phyloP scores from a whole-genome alignment of 306 rosid genomes.

The Citrullus amarus region DNA sequence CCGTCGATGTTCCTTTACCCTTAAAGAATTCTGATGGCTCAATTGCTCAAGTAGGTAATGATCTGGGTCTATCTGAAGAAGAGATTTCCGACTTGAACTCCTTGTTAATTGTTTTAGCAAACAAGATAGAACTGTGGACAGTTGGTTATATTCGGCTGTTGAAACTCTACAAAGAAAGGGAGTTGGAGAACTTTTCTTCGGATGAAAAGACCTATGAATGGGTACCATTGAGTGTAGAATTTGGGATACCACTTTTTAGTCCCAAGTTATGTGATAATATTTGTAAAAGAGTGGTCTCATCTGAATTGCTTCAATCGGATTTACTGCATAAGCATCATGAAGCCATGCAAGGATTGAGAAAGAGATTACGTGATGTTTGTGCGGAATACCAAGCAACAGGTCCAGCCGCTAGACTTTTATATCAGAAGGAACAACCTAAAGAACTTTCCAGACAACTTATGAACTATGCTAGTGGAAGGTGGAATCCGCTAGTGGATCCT shows the following conservation, averaged over 20 bases:
- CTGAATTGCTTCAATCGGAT: constrained; percentile 65
- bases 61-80: constrained; percentile 49
- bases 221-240: constrained; percentile 90
- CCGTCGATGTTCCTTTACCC: constrained; percentile 87
- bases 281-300: constrained; percentile 71
- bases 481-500: constrained; percentile 76
- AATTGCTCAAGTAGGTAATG: constrained; percentile 45
- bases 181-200: constrained; percentile 28
- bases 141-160: constrained; percentile 82
- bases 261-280: constrained; percentile 63
- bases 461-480: constrained; percentile 77
- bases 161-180: constrained; percentile 56
- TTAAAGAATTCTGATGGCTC: constrained; percentile 75
- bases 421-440: constrained; percentile 64
- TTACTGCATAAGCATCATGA: constrained; percentile 65
- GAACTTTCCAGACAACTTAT: constrained; percentile 44
- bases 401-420: constrained; percentile 71
- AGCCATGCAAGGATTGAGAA: constrained; percentile 73
- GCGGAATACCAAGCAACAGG: constrained; percentile 82
- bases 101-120: constrained; percentile 46
- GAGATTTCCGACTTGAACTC: constrained; percentile 52
- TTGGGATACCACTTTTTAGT: constrained; percentile 85
- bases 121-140: constrained; percentile 58
- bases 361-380: constrained; percentile 69
- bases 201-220: constrained; percentile 59